Evolutionary conservation across 495 filamentous ascomycete genomes (phyloP).

Genomic region (Penicillium angulare): DNA sequence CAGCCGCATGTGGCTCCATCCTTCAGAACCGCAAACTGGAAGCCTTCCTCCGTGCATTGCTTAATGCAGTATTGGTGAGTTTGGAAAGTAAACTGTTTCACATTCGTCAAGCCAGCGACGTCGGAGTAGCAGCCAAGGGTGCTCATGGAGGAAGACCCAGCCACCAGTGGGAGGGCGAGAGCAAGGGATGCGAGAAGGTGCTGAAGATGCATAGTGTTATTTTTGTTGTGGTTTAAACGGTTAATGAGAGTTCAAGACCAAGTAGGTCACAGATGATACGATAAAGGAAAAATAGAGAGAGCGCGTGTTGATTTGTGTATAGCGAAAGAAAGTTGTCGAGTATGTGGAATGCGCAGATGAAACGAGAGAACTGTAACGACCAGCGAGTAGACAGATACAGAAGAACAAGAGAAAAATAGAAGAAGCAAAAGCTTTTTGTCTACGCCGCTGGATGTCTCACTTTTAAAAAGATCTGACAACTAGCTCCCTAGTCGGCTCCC

Average conservation of each 20-base stretch:
- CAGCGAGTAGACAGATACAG: neutral
- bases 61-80: constrained; percentile 30
- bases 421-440: neutral
- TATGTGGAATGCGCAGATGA: constrained; percentile 1
- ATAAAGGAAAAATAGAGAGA: neutral
- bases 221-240: neutral
- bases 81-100: constrained; percentile 28
- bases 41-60: constrained; percentile 23
- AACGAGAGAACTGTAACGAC: neutral
- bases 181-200: constrained; percentile 24
- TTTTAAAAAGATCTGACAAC: constrained; percentile 1
- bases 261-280: neutral
- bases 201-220: constrained; percentile 14
- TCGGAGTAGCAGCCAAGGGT: constrained; percentile 39
- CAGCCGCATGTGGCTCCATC: constrained; percentile 37
- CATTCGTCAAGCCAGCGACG: constrained; percentile 19
- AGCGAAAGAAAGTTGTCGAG: neutral
- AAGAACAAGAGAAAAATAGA: neutral
- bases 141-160: constrained; percentile 6
- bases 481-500: neutral
- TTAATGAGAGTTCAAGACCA: too few relatives aligned
- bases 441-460: neutral
- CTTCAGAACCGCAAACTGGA: constrained; percentile 30
- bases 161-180: constrained; percentile 23
- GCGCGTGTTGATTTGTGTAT: neutral